These are phyloP conservation scores for Phytophthora brassicae DNA, from an alignment of 352 stramenopile species.

Conservation along the genomic window DNA sequence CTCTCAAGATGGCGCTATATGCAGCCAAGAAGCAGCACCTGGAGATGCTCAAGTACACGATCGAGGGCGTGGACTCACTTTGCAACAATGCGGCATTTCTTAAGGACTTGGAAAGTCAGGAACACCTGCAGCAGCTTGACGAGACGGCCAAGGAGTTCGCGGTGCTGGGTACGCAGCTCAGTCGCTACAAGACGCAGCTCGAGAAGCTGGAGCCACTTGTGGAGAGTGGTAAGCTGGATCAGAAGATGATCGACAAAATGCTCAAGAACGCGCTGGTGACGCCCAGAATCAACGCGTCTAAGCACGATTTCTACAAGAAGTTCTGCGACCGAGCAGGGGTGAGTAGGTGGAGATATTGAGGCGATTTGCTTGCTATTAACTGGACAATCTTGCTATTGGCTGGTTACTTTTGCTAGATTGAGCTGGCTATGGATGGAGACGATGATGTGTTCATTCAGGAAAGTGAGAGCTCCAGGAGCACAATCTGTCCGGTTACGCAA, in stretches of 20 bases:
- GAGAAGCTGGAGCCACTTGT: conserved; percentile 59
- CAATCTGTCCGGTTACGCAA: conserved; percentile 79
- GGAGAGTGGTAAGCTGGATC: conserved; percentile 51
- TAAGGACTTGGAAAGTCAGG: conserved; percentile 61
- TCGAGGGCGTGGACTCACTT: conserved; percentile 70
- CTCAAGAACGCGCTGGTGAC: conserved; percentile 49
- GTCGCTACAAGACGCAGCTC: conserved; percentile 69
- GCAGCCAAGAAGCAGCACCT: conserved; percentile 72
- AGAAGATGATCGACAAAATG: conserved; percentile 64
- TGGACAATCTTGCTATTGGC: not conserved
- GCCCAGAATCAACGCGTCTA: conserved; percentile 56
- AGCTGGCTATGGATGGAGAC: conserved; percentile 64
- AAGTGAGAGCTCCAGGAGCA: conserved; percentile 74
- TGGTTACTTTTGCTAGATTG: conserved; percentile 64
- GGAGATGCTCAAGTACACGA: conserved; percentile 73
- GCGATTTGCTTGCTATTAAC: not conserved
- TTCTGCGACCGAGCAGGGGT: conserved; percentile 80
- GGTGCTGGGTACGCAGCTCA: conserved; percentile 61
- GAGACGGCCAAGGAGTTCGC: conserved; percentile 73
- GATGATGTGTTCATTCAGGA: conserved; percentile 83
- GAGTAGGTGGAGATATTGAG: conserved; percentile 7
- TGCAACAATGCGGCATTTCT: conserved; percentile 66
- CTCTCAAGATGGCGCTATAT: conserved; percentile 79
- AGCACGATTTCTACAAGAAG: conserved; percentile 78
- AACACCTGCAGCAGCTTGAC: conserved; percentile 58